phyloP scores from a whole-genome alignment of 192 early-diverging fungal genomes.

The Entomortierella parvispora region DNA sequence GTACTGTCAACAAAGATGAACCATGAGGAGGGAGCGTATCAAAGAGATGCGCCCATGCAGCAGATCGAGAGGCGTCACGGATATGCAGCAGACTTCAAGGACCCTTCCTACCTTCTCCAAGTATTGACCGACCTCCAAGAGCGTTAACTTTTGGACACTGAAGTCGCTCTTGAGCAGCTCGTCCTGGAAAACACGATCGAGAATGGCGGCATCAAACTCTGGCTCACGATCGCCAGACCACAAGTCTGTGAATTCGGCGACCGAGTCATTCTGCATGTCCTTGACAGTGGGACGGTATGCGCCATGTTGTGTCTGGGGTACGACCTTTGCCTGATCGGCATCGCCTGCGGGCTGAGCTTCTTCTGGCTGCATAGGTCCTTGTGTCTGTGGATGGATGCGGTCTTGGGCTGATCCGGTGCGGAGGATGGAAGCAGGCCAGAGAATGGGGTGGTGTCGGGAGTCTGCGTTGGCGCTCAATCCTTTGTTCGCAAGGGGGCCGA shows the following conservation, averaged over 20 bases:
- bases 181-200: conserved; percentile 69
- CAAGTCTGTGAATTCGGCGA: conserved; percentile 55
- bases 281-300: conserved; percentile 58
- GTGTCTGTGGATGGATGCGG: no score
- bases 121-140: conserved; percentile 83
- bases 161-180: conserved; percentile 64
- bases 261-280: conserved; percentile 64
- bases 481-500: no score
- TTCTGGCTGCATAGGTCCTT: conserved; percentile 12
- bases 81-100: no score
- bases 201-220: conserved; percentile 60
- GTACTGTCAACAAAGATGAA: no score
- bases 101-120: conserved; percentile 69
- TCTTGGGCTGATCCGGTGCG: no score
- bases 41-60: no score
- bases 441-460: no score
- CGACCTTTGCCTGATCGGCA: neutral
- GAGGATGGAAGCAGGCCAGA: no score
- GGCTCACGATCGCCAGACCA: conserved; percentile 42
- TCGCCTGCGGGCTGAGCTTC: no score
- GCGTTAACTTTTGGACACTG: conserved; percentile 67
- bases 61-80: neutral
- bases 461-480: no score
- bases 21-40: no score
- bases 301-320: neutral